phyloP scores from a whole-genome alignment of 345 rosid genomes.

The Citrus glauca region DNA sequence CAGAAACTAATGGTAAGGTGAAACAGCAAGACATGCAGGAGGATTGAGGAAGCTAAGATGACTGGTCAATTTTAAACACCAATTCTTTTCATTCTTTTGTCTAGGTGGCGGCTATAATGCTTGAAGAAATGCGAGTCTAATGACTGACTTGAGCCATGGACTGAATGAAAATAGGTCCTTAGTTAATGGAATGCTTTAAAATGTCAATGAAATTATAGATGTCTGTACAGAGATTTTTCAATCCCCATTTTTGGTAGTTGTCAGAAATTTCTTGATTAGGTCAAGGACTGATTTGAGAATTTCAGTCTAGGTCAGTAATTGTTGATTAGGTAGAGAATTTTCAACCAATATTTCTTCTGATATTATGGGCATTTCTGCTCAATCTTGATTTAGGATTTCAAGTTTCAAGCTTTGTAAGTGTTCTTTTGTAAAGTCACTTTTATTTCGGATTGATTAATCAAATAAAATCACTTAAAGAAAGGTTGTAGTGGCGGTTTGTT shows the following conservation, averaged over 20 bases:
- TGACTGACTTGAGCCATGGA: background rate
- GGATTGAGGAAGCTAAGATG: background rate
- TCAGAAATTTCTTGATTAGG: too few relatives aligned
- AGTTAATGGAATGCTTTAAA: background rate
- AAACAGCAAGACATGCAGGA: background rate
- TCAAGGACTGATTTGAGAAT: too few relatives aligned
- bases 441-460: background rate
- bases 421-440: background rate
- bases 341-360: background rate
- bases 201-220: background rate
- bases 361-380: background rate
- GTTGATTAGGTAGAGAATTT: background rate
- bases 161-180: conserved; percentile 2
- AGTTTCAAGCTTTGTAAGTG: background rate
- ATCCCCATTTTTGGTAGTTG: background rate
- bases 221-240: background rate
- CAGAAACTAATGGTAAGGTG: conserved; percentile 17
- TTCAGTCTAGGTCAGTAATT: background rate
- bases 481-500: background rate
- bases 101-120: background rate
- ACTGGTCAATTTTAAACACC: background rate
- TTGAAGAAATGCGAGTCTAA: background rate
- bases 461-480: too few relatives aligned
- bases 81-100: background rate
- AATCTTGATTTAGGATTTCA: background rate